Evolutionary conservation across 2,329 filamentous ascomycete genomes (phyloP), one percentile per base, ranked within the genome.

Genomic region (Botrytis porri): DNA sequence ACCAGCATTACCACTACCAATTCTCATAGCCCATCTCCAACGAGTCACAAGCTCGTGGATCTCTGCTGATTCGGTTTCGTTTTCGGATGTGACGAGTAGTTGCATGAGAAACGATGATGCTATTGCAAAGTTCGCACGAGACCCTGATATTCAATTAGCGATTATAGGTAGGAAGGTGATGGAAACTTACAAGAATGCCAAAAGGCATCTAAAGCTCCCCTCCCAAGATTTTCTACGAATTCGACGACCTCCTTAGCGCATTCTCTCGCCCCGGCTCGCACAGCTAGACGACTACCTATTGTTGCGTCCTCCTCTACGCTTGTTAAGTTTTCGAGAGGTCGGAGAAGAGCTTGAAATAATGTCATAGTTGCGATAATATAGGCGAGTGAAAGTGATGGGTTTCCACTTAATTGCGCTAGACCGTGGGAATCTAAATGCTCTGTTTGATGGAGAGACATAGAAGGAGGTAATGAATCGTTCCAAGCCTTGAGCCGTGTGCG

Each of bases 311-410:
- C 78, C 66, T 79, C 77, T 16, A 76, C 63, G 39, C 71, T 74
- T 9, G 73, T 76, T 2, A 78, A 37, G 70, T 78, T 77, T n/a
- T 80, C 78, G 8, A 82, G 73, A 1, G 81, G 81, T 45, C 80
- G 75, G 2, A 82, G 73, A 3, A 82, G 74, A 8, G 80, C 81
- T 0, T 80, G 76, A 69, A 81, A 81, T 16, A 82, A 75, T 8
- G 79, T 81, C 80, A 82, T 82, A 12, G 79, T 80, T 10, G 80
- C 80, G 18, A 82, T 78, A 14, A 82, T 80, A 54, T 81, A 81
- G 1, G 80, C 79, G 35, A 82, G 71, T n/a, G 77, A 77, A 1
- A 82, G 75, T 9, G 80, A 80, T 4, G 79, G 77, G 61, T 81
- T 81, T 3, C 79, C 80, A 37, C 78, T 79, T 0, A 81, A 73